Conservation (phyloP, 371 early-diverging fungal genomes). For the Mucor velutinosus region DNA sequence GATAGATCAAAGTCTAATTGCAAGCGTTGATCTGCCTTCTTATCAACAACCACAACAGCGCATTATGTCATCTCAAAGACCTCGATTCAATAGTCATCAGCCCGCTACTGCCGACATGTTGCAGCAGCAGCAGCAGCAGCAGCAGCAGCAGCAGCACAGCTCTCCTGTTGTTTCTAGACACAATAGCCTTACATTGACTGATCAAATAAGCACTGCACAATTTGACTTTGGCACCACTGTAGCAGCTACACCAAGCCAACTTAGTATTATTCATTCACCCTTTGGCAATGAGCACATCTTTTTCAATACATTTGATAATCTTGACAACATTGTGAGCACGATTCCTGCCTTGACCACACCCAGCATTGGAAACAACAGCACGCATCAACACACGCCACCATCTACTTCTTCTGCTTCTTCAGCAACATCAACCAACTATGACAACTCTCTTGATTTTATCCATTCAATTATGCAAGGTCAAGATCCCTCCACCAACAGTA, state of each 20-base stretch:
- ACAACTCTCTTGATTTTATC: conserved; percentile 7
- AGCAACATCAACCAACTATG: neutral
- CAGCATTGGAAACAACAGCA: neutral
- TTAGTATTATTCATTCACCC: conserved; percentile 3
- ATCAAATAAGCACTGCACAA: neutral
- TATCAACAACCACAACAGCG: neutral
- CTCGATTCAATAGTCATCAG: conserved; percentile 9
- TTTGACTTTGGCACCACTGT: neutral
- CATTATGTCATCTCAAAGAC: neutral
- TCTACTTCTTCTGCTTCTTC: neutral
- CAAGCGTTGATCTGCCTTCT: neutral
- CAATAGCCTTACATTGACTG: conserved; percentile 3
- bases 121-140: neutral
- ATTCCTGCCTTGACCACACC: conserved; percentile 21
- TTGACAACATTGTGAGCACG: conserved; percentile 4
- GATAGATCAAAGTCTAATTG: neutral
- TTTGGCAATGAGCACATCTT: conserved; percentile 14
- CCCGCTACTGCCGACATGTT: neutral
- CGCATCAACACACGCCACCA: neutral
- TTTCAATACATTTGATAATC: conserved; percentile 6
- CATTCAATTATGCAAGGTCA: conserved; percentile 13
- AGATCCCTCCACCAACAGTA: neutral
- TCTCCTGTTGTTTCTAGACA: conserved; percentile 6
- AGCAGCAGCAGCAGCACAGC: neutral
- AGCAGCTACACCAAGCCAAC: neutral